Percentiles rank a stretch among this genome's conserved stretches.
phyloP scores from a whole-genome alignment of 306 rosid genomes.

The Chamaecrista fasciculata region DNA sequence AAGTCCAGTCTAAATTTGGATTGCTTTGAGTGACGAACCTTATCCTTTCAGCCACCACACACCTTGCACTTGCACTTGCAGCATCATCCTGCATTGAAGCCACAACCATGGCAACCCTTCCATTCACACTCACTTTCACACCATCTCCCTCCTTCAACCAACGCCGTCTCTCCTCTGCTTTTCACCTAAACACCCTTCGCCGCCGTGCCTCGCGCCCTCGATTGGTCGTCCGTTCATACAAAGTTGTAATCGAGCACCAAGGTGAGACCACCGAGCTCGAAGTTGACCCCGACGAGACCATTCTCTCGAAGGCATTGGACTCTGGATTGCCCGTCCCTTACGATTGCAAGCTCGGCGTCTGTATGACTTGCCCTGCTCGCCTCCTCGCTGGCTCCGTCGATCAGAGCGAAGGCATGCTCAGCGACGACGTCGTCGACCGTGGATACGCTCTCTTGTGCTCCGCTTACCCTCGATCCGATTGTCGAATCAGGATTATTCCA shows the following conservation, averaged over 20 bases:
- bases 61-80: background rate
- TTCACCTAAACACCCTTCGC: constrained; percentile 33
- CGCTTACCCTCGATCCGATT: constrained; percentile 78
- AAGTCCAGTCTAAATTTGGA: too few species aligned
- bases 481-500: constrained; percentile 67
- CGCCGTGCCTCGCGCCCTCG: constrained; percentile 26
- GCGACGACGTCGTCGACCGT: constrained; percentile 91
- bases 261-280: constrained; percentile 57
- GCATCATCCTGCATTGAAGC: too few species aligned
- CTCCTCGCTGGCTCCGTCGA: constrained; percentile 77
- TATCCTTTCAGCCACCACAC: constrained; percentile 42
- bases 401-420: constrained; percentile 97
- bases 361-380: constrained; percentile 98
- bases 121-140: constrained; percentile 51
- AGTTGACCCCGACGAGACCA: constrained; percentile 57
- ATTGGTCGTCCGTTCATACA: constrained; percentile 53
- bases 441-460: constrained; percentile 78
- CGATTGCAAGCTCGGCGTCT: constrained; percentile 96
- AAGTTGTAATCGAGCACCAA: constrained; percentile 79
- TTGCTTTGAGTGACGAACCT: too few species aligned
- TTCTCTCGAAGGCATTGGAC: constrained; percentile 67
- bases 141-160: constrained; percentile 42
- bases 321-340: constrained; percentile 74
- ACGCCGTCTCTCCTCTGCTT: constrained; percentile 29
- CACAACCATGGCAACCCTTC: constrained; percentile 76